Base-by-base conservation (phyloP, 768 basidiomycete species). In the Chalciporus chontae region DNA sequence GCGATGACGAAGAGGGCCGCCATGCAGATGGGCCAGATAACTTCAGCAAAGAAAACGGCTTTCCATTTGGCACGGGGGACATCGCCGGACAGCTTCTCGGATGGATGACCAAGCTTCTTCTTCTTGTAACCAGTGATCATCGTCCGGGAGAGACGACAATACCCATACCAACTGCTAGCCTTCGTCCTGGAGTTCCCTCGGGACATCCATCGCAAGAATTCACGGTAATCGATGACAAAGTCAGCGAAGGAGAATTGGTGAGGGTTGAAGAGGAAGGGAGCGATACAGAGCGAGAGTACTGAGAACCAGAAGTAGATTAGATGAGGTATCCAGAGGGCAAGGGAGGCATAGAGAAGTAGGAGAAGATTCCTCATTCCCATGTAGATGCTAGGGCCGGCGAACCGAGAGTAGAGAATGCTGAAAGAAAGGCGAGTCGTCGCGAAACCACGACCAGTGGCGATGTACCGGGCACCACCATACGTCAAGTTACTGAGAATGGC, bases 251-350 rank as follows among this genome's bases (percentile, higher is more conserved):
- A 91, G 80, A 98, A 99, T 69, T 98, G 96, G 70, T 99, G 95
- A n/a, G 96, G 96, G 72, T 99, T 99, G 83, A 99, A 99, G 52
- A 99, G 55, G 84, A 98, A 99, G 0, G 96, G 96, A 31, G 96
- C 93, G 59, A 98, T 80, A 71, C 92, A 95, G 17, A 99, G 82
- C 9, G 94, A 94, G 51, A 94, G 69, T 50, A 97, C 92, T 14
- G 96, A 95, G 67, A 92, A 80, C 95, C 95, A 98, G 83, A 98
- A 99, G 78, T 98, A 99, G 71, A 95, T 91, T 59, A 98, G 76
- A 71, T 92, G 87, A 5, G 91, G 90, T 50, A 91, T 89, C 88
- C 91, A 98, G 59, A 99, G 80, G 19, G 91, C 73, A 74, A 98
- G 77, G 40, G 94, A 91, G 59, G 86, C 84, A 65, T 95, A 99